phyloP scores from a whole-genome alignment of 2,329 filamentous ascomycete genomes.

The Trichoderma lentiforme region DNA sequence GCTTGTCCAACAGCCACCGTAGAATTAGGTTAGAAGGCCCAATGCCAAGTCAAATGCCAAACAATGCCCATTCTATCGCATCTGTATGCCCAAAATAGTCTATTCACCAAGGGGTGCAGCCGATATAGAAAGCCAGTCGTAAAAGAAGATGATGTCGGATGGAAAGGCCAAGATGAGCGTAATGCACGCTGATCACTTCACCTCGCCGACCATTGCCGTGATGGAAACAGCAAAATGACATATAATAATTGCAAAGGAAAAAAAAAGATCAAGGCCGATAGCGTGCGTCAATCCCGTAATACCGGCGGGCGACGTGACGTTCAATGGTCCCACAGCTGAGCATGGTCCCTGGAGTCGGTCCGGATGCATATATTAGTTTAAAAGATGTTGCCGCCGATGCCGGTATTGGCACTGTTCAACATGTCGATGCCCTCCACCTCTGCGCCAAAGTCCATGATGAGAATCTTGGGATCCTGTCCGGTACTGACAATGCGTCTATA shows the following conservation, averaged over 20 bases:
- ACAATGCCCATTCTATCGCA: constrained; percentile 5
- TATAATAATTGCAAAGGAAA: not conserved
- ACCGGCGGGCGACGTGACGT: not conserved
- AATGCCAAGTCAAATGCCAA: constrained; percentile 1
- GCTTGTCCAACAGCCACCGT: not conserved
- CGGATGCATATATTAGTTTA: constrained; percentile 25
- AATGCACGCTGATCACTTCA: not conserved
- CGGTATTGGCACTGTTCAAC: constrained; percentile 46
- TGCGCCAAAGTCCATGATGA: constrained; percentile 88
- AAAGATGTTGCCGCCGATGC: constrained; percentile 23
- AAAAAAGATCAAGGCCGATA: not conserved
- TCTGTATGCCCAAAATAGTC: not conserved
- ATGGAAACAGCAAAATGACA: not conserved
- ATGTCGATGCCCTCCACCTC: constrained; percentile 56
- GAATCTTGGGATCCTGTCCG: constrained; percentile 86
- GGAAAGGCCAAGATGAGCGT: not conserved
- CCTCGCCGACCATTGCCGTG: not conserved
- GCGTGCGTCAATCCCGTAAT: not conserved
- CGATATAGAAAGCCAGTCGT: not conserved
- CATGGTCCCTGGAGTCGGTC: constrained; percentile 16
- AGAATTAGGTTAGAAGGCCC: not conserved
- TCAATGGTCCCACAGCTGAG: constrained; percentile 8
- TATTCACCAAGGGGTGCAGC: constrained; percentile 4
- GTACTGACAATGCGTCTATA: constrained; percentile 93
- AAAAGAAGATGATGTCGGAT: not conserved